These are phyloP conservation scores for Chloroidium sp. DNA, from an alignment of 163 green algal species.

Conservation along the genomic window DNA sequence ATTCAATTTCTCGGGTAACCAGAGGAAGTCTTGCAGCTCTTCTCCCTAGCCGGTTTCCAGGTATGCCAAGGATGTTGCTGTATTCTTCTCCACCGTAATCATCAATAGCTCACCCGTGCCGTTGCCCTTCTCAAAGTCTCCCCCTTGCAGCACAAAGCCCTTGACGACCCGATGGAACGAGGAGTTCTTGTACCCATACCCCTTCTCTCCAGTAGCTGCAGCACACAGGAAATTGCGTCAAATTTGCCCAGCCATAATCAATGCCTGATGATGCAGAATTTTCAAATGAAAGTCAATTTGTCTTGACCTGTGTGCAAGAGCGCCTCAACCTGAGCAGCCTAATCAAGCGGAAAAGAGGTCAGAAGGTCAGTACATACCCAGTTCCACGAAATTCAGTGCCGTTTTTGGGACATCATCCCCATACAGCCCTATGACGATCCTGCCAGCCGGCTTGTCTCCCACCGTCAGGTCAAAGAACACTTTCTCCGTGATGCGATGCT, in stretches of 20 bases:
- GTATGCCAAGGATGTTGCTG: too few species aligned
- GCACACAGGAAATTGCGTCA: not conserved
- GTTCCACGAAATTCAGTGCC: constrained; percentile 5
- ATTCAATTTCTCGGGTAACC: too few species aligned
- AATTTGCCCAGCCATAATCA: not conserved
- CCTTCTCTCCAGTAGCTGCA: constrained; percentile 62
- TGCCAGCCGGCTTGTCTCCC: constrained; percentile 40
- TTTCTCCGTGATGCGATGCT: constrained; percentile 38
- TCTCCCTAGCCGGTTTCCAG: too few species aligned
- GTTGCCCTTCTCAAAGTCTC: constrained; percentile 46
- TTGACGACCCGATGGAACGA: constrained; percentile 53
- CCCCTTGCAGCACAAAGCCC: constrained; percentile 26
- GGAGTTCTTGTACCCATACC: constrained; percentile 65
- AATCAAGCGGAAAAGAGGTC: too few species aligned
- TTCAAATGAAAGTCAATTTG: too few species aligned
- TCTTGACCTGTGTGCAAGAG: too few species aligned
- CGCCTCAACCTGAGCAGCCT: too few species aligned
- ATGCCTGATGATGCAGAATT: too few species aligned
- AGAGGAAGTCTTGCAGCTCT: too few species aligned
- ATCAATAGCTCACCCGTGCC: constrained; percentile 21
- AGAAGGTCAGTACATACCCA: not conserved
- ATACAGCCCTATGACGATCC: constrained; percentile 83
- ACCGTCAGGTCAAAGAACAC: constrained; percentile 63
- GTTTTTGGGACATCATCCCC: constrained; percentile 82
- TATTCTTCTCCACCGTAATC: too few species aligned